phyloP scores from a whole-genome alignment of 192 early-diverging fungal genomes.

The Coemansia sp. region DNA sequence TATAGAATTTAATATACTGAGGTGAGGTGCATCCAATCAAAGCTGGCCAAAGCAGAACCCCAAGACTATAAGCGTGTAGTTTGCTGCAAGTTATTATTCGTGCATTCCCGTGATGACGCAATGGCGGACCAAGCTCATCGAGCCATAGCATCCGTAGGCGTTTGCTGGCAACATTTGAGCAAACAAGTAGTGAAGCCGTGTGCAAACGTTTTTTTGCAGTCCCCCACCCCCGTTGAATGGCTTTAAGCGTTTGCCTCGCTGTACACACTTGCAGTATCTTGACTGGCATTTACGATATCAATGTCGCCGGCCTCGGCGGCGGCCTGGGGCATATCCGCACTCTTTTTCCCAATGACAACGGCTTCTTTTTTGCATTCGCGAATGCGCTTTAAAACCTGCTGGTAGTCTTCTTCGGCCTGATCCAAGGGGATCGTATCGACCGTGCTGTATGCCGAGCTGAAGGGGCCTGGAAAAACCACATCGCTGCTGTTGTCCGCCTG shows the following conservation, averaged over 20 bases:
- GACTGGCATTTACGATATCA: slow-evolving; percentile 17
- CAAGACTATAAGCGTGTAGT: too few relatives aligned
- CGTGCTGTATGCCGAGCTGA: slow-evolving; percentile 35
- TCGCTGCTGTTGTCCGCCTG: slow-evolving; percentile 13
- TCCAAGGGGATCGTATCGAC: slow-evolving; percentile 39
- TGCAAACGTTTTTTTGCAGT: too few relatives aligned
- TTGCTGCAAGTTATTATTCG: too few relatives aligned
- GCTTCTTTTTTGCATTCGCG: slow-evolving; percentile 18
- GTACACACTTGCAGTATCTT: slow-evolving; percentile 23
- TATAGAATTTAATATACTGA: background rate
- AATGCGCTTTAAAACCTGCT: slow-evolving; percentile 22
- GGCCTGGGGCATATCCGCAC: slow-evolving; percentile 9
- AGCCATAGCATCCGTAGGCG: too few relatives aligned
- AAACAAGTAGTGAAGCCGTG: too few relatives aligned
- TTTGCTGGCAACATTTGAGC: too few relatives aligned
- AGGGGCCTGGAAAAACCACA: slow-evolving; percentile 22
- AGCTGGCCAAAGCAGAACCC: too few relatives aligned
- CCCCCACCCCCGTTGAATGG: too few relatives aligned
- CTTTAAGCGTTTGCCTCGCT: slow-evolving; percentile 4
- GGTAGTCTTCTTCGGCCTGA: slow-evolving; percentile 40
- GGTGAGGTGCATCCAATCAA: background rate
- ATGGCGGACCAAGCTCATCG: too few relatives aligned
- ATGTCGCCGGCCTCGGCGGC: slow-evolving; percentile 4
- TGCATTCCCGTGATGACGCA: too few relatives aligned
- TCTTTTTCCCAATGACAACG: slow-evolving; percentile 18